phyloP scores from a whole-genome alignment of 2,329 filamentous ascomycete species.

The Calycina marina region DNA sequence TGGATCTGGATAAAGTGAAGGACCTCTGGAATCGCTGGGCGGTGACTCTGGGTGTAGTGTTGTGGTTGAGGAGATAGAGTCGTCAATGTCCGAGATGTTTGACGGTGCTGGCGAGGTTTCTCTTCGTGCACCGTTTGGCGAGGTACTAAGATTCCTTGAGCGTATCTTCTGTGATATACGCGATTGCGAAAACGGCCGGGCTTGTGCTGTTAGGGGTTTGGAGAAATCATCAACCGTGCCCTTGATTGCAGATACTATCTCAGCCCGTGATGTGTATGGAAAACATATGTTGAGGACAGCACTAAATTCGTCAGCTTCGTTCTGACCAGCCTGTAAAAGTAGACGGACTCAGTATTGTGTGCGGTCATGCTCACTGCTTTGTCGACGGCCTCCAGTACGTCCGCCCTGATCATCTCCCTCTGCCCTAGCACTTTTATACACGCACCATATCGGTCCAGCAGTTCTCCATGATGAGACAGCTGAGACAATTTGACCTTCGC shows the following conservation, averaged over 20 bases:
- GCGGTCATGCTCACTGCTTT: conserved; percentile 75
- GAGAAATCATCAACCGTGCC: conserved; percentile 80
- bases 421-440: conserved; percentile 76
- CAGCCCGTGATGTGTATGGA: conserved; percentile 88
- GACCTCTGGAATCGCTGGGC: conserved; percentile 15
- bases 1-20: conserved; percentile 48
- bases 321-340: not conserved
- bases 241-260: conserved; percentile 83
- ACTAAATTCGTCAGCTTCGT: conserved; percentile 20
- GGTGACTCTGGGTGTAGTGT: conserved; percentile 28
- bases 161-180: conserved; percentile 79
- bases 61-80: conserved; percentile 44
- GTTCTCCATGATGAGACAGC: conserved; percentile 79
- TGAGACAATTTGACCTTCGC: conserved; percentile 91
- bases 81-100: conserved; percentile 27
- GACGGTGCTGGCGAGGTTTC: conserved; percentile 33
- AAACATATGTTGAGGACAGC: conserved; percentile 88
- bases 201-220: conserved; percentile 48
- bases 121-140: conserved; percentile 6
- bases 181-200: conserved; percentile 70
- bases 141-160: conserved; percentile 38
- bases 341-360: conserved; percentile 59
- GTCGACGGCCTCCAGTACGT: conserved; percentile 81
- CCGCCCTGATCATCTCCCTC: conserved; percentile 66
- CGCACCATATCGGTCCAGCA: conserved; percentile 86